These are phyloP conservation scores for Hondaea fermentalgiana DNA, from an alignment of 108 stramenopile genomes.

Conservation along the genomic window DNA sequence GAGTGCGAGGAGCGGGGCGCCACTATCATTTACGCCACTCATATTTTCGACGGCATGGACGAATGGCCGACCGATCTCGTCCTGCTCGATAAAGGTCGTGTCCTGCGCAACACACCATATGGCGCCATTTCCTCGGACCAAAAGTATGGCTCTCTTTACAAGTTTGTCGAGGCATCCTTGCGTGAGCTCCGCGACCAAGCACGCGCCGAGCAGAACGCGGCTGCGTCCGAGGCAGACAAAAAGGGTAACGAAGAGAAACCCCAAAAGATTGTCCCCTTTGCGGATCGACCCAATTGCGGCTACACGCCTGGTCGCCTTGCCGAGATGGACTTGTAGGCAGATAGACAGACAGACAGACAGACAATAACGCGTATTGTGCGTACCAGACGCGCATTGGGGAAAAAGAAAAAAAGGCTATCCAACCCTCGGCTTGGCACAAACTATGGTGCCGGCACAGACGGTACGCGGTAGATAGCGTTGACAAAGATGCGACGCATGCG, in stretches of 20 bases:
- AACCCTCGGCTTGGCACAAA: too few relatives aligned
- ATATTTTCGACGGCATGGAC: constrained; percentile 91
- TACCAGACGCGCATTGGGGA: too few relatives aligned
- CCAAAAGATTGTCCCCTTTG: background rate
- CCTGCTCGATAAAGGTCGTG: background rate
- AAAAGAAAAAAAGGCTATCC: too few relatives aligned
- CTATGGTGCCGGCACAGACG: background rate
- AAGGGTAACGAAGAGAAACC: background rate
- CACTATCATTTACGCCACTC: constrained; percentile 94
- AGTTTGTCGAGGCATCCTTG: background rate
- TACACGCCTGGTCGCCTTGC: background rate
- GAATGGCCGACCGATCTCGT: constrained; percentile 66
- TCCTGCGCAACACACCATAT: background rate
- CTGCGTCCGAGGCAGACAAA: background rate
- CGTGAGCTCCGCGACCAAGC: background rate
- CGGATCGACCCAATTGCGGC: background rate
- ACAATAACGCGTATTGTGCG: too few relatives aligned
- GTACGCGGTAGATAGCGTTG: background rate
- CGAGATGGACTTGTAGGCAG: background rate
- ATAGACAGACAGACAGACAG: background rate
- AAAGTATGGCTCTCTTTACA: background rate
- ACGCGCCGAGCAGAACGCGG: background rate
- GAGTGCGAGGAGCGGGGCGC: constrained; percentile 79
- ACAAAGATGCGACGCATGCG: constrained; percentile 17
- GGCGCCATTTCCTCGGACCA: background rate